A percentile compares a stretch with the other conserved stretches of the same genome.
Evolutionary conservation across 2,329 filamentous ascomycete genomes (phyloP).

Genomic region (Fusarium devonianum): DNA sequence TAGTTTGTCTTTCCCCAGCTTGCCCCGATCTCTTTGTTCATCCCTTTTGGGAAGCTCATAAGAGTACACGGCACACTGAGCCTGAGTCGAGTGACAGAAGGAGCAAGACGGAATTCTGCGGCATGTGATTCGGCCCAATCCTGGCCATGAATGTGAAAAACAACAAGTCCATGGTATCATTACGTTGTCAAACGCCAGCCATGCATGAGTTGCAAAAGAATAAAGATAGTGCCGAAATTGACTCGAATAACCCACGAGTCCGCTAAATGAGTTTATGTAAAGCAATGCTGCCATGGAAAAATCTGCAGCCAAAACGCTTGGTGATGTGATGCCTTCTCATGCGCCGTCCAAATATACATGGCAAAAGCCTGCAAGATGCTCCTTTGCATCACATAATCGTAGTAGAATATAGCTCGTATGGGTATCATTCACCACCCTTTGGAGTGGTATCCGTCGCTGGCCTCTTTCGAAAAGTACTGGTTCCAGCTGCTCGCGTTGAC

Average conservation of each 20-base stretch:
- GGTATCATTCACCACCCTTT: slow-evolving; percentile 50
- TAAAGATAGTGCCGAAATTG: too few relatives aligned
- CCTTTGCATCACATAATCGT: slow-evolving; percentile 13
- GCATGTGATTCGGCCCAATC: slow-evolving; percentile 21
- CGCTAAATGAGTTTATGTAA: slow-evolving; percentile 30
- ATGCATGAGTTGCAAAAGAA: too few relatives aligned
- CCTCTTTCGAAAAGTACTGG: slow-evolving; percentile 83
- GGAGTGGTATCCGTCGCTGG: slow-evolving; percentile 58
- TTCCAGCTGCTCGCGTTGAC: slow-evolving; percentile 80
- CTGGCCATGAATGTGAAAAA: slow-evolving; percentile 27
- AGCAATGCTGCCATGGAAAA: slow-evolving; percentile 35
- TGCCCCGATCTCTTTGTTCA: slow-evolving; percentile 39
- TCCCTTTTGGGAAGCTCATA: slow-evolving; percentile 28
- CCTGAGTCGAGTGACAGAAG: slow-evolving; percentile 23
- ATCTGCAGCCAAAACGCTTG: slow-evolving; percentile 42
- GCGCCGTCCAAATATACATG: slow-evolving; percentile 44
- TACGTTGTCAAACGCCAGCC: slow-evolving; percentile 36
- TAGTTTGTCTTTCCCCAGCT: slow-evolving; percentile 36
- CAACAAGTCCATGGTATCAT: slow-evolving; percentile 45
- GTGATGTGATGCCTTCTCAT: slow-evolving; percentile 41
- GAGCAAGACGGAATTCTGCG: slow-evolving; percentile 21
- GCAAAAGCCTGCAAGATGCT: slow-evolving; percentile 24
- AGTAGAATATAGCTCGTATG: slow-evolving; percentile 35
- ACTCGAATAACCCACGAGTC: slow-evolving; percentile 17
- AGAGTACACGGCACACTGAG: slow-evolving; percentile 42